Conservation (phyloP, 306 rosid genomes). For the Crotalaria pallida region DNA sequence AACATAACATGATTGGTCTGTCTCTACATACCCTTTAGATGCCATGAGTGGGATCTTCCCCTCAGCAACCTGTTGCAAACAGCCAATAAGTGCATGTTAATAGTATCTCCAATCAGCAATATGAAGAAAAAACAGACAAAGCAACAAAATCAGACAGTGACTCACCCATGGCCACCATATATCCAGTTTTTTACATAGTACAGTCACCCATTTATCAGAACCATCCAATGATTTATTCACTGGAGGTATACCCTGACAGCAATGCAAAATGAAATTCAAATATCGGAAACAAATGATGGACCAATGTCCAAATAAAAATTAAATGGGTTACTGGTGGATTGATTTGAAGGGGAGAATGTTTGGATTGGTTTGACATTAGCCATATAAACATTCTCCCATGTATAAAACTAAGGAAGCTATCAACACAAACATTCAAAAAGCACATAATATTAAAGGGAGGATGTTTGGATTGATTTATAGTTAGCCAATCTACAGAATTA, state of each 20-base stretch:
- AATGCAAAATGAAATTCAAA: conserved; percentile 7
- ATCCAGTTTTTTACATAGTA: conserved; percentile 66
- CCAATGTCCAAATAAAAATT: neutral
- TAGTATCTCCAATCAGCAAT: conserved; percentile 7
- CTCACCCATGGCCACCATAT: conserved; percentile 96
- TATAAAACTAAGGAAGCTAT: no score
- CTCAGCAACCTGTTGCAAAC: conserved; percentile 69
- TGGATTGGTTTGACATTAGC: neutral
- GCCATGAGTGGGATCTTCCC: conserved; percentile 74
- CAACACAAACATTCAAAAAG: no score
- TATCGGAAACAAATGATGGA: neutral
- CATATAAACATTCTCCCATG: no score
- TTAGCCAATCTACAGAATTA: neutral
- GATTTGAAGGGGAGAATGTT: neutral
- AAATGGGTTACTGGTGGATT: no score
- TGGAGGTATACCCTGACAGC: conserved; percentile 74
- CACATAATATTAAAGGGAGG: no score
- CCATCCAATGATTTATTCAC: conserved; percentile 44
- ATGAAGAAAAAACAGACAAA: neutral
- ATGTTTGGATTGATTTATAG: neutral
- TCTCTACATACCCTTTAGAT: conserved; percentile 59
- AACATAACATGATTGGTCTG: neutral
- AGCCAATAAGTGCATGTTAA: neutral
- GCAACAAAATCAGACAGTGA: neutral
- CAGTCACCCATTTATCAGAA: conserved; percentile 77